Evolutionary conservation across 2,329 filamentous ascomycete genomes (phyloP).

Genomic region (Fusarium sp.): DNA sequence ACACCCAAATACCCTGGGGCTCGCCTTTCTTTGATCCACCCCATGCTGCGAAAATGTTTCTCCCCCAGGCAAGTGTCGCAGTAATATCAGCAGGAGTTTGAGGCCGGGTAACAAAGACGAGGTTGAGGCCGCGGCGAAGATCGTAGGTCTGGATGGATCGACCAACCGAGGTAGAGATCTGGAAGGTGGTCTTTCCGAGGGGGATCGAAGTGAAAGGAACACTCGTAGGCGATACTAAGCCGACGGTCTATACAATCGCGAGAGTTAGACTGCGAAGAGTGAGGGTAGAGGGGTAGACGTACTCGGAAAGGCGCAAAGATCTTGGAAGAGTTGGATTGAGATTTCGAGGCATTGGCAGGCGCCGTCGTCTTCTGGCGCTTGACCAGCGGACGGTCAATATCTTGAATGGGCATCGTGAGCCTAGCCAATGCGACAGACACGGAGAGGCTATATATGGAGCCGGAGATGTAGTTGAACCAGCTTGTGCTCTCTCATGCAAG

Average conservation of each 20-base stretch:
- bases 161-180: slow-evolving; percentile 95
- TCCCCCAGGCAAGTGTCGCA: slow-evolving; percentile 88
- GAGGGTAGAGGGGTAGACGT: slow-evolving; percentile 51
- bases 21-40: slow-evolving; percentile 68
- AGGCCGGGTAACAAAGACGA: slow-evolving; percentile 93
- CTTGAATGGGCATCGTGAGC: slow-evolving; percentile 67
- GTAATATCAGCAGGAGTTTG: slow-evolving; percentile 90
- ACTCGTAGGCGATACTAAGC: slow-evolving; percentile 88
- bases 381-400: slow-evolving; percentile 70
- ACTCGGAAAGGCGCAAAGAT: slow-evolving; percentile 96
- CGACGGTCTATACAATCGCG: slow-evolving; percentile 76
- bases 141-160: slow-evolving; percentile 96
- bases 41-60: slow-evolving; percentile 91
- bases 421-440: slow-evolving; percentile 10
- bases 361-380: slow-evolving; percentile 79
- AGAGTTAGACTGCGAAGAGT: slow-evolving; percentile 7
- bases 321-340: slow-evolving; percentile 69
- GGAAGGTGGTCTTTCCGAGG: slow-evolving; percentile 93
- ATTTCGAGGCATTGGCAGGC: slow-evolving; percentile 50
- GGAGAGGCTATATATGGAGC: slow-evolving; percentile 12
- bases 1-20: slow-evolving; percentile 84
- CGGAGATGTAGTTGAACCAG: slow-evolving; percentile 21
- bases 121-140: slow-evolving; percentile 86
- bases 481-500: slow-evolving; percentile 34
- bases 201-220: slow-evolving; percentile 93